Base-by-base conservation (phyloP, 169 alveolate genomes). In the Cryptosporidium baileyi region DNA sequence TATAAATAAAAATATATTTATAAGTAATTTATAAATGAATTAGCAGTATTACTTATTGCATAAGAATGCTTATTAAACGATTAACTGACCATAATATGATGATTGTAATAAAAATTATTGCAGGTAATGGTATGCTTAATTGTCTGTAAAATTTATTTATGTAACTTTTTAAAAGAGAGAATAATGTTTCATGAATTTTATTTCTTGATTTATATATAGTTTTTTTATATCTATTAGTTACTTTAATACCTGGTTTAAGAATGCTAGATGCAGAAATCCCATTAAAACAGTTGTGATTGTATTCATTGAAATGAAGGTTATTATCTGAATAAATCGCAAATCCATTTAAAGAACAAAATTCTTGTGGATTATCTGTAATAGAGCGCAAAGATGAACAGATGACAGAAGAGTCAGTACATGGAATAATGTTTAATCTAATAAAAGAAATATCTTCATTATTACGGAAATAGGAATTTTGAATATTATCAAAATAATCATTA, bases 301-400 rank as follows among this genome's bases (percentile, higher is more conserved):
- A 74, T 22, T 74, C 67, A 2, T 40, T 28, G 26, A 51, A 47
- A 38, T 61, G 26, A 24, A 8, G 7, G n/a, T n/a, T 32, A 17
- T 34, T 36, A 19, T 60, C n/a, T 32, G 67, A 57, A 0, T 43
- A 13, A 47, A 45, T 34, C n/a, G 24, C 52, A 36, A 74, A 74
- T 9, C 85, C 85, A 11, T 74, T 74, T 9, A 74, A 36, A 3
- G 45, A 40, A n/a, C 85, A 74, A 34, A 74, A 74, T 38, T 74
- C 85, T 6, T 19, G 22, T 26, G 85, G 85, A 47, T 74, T 60
- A 7, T 57, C 17, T 36, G 85, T 74, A 11, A 74, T 74, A 52
- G 67, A 26, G 47, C 40, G 65, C n/a, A 74, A 43, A 13, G 67
- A 67, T 3, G 85, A 74, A 22, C 85, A 74, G 24, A 59, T 51